A percentile compares a stretch with the other conserved stretches of the same genome.
phyloP scores from a whole-genome alignment of 768 basidiomycete genomes.

The Fomitopsis pulvina region DNA sequence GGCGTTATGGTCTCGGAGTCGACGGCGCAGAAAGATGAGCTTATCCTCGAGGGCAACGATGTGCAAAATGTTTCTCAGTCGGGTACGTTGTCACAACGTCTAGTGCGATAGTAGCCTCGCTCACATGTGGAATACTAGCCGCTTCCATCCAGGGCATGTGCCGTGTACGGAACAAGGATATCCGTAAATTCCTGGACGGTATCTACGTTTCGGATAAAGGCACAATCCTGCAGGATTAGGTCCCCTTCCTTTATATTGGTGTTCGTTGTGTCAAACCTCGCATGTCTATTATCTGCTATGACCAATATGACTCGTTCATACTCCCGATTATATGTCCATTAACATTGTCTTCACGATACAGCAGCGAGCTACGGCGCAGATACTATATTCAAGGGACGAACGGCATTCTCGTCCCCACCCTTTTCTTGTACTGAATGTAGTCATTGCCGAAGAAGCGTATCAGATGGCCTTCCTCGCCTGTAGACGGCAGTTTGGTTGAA shows the following conservation, averaged over 20 bases:
- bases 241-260: neutral
- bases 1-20: constrained; percentile 85
- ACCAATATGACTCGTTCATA: constrained; percentile 23
- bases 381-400: constrained; percentile 52
- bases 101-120: neutral
- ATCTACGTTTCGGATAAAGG: constrained; percentile 86
- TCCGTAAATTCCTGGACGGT: constrained; percentile 97
- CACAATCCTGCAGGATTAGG: constrained; percentile 46
- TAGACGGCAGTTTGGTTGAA: neutral
- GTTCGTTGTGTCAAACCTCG: constrained; percentile 20
- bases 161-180: constrained; percentile 99
- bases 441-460: constrained; percentile 86
- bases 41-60: constrained; percentile 92
- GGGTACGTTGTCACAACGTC: constrained; percentile 37
- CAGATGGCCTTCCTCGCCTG: constrained; percentile 79
- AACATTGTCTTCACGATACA: neutral
- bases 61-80: constrained; percentile 97
- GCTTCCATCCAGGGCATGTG: constrained; percentile 96
- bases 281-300: constrained; percentile 23
- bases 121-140: constrained; percentile 38
- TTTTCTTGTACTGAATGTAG: constrained; percentile 68
- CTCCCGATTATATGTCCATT: neutral
- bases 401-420: constrained; percentile 85
- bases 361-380: no score
- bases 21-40: constrained; percentile 89